Evolutionary conservation across 1,284 basidiomycete species (phyloP), one percentile per base, ranked within the genome.

Genomic region (Calocybe gambosa): DNA sequence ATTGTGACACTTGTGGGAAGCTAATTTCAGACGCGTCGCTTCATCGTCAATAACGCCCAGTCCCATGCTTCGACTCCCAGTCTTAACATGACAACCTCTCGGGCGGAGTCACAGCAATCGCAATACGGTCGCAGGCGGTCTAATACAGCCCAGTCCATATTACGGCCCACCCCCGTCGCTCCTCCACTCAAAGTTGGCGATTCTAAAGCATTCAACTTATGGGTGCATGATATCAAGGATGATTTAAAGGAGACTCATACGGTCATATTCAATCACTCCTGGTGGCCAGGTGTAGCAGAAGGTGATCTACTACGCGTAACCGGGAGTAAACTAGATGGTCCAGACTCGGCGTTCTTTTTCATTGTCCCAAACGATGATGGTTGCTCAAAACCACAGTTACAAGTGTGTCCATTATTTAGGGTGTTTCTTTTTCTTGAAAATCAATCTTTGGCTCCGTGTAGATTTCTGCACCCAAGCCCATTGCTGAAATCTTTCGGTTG

Each of bases 181-280:
- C 13, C n/a, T 34, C 76, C 79, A 0, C 66, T 88, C 10, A 71
- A 73, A 55, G 55, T 77, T 21, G 85, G 85, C 12, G 83, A 85
- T 55, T 70, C 64, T 6, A 82, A 75, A 52, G 62, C 73, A 0
- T 65, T 89, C 28, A 83, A 78, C 35, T 71, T 74, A 12, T 88
- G 86, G 86, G 84, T 88, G 3, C 82, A 86, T 55, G 83, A 87
- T 50, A 58, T 72, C n/a, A 79, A 77, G 55, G 80, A 85, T 31
- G 75, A 74, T 0, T 59, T 70, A 3, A 67, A 67, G 23, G 44
- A 45, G 29, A 31, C 39, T 7, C 44, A 45, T 25, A 34, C 38
- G 3, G 78, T 86, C 43, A 70, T 78, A 12, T 71, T 90, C 58
- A 89, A 89, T 54, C 80, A 82, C 40, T 67, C 76, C 15, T 78